Percentiles rank a stretch among this genome's conserved stretches.
Evolutionary conservation across 306 rosid genomes (phyloP).

Genomic region (Senna tora): DNA sequence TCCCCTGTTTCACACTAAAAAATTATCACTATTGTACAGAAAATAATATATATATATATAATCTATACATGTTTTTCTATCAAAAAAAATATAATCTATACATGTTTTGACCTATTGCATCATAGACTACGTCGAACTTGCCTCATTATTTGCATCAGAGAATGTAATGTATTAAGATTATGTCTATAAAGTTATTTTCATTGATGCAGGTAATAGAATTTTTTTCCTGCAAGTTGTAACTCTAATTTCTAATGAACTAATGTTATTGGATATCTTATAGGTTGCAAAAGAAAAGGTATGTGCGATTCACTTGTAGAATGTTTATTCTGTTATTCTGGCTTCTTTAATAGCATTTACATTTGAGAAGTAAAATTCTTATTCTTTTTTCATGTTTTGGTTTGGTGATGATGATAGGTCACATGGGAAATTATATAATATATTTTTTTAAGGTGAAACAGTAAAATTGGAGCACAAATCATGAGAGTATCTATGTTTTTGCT

Average conservation of each 20-base stretch:
- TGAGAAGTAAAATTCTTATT: too few species aligned
- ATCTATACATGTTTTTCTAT: too few species aligned
- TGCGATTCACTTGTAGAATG: neutral
- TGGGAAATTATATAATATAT: too few species aligned
- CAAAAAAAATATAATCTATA: too few species aligned
- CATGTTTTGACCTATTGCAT: constrained; percentile 61
- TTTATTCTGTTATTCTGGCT: neutral
- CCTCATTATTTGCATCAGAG: constrained; percentile 45
- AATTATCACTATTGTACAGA: too few species aligned
- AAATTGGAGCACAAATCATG: too few species aligned
- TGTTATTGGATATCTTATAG: constrained; percentile 25
- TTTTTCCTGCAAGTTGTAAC: neutral
- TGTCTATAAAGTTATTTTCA: neutral
- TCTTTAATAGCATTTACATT: neutral
- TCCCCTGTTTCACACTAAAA: constrained; percentile 42
- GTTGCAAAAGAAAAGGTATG: constrained; percentile 72
- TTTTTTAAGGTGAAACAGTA: too few species aligned
- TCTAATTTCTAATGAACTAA: constrained; percentile 5
- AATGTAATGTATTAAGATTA: constrained; percentile 37
- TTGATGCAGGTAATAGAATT: neutral
- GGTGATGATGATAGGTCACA: too few species aligned
- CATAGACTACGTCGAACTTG: constrained; percentile 44
- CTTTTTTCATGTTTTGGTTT: too few species aligned
- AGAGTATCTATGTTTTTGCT: constrained; percentile 14
- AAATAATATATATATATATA: too few species aligned